Base-by-base conservation (phyloP, 805 yeast genomes). In the Candida xiaguanensis region DNA sequence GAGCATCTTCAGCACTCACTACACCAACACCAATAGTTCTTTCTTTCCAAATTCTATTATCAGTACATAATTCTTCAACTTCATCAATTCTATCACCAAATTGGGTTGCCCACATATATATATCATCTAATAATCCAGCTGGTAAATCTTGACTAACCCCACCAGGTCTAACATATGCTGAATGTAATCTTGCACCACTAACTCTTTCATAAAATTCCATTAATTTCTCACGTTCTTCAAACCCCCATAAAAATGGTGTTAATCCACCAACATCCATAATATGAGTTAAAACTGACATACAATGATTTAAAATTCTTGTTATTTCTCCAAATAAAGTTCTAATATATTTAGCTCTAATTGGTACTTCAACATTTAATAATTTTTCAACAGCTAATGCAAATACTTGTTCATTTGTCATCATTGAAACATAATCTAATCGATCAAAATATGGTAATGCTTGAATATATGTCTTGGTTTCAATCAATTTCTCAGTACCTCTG, bases 91-190 rank as follows among this genome's bases (percentile, higher is more conserved):
- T 79, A 69, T 87, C 95, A 59, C 95, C 95, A 52, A 87, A 87
- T 70, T 87, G 95, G 17, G 95, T 87, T 41, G 95, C 95, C 95
- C 95, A 87, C 91, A 86, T 86, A 65, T 85, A 87, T 49, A 87
- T 87, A 60, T 87, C 95, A 63, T 87, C 95, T 53, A 87, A 75
- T 56, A 87, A 62, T 38, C 95, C 95, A 29, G 78, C 82, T 18
- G 95, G 95, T 44, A 87, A 64, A 66, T 87, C 95, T 65, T 84
- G 95, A 15, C 91, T 69, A 14, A 87, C 95, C 56, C 95, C 95
- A 55, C 95, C 95, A 40, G 95, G 95, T 69, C 95, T 78, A 46
- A 85, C 81, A 53, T 87, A 87, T 29, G 95, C 95, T 19, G 89
- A 74, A 65, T 87, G 95, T 63, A 87, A 73, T 67, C 95, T 79